These are phyloP conservation scores for Monosporascus sp. DNA, from an alignment of 2,329 filamentous ascomycete genomes.

Conservation along the genomic window DNA sequence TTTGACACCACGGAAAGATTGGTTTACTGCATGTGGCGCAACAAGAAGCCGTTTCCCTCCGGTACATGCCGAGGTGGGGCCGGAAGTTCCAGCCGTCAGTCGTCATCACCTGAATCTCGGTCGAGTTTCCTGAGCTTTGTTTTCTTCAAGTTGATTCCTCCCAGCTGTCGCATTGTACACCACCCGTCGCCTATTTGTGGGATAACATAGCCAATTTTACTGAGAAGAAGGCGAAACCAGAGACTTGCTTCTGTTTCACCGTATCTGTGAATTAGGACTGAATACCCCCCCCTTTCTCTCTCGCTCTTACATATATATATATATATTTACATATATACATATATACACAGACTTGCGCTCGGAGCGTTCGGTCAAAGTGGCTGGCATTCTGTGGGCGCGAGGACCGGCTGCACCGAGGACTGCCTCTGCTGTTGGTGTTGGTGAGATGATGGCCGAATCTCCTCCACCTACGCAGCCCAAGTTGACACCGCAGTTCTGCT, in stretches of 20 bases:
- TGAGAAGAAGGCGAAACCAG: not conserved
- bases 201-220: not conserved
- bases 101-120: not conserved
- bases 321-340: slow-evolving; percentile 1
- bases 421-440: slow-evolving; percentile 25
- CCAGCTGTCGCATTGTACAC: too few relatives aligned
- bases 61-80: not conserved
- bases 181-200: too few relatives aligned
- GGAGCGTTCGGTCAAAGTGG: slow-evolving; percentile 36
- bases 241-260: not conserved
- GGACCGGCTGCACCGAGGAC: slow-evolving; percentile 33
- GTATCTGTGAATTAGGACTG: too few relatives aligned
- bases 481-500: slow-evolving; percentile 73
- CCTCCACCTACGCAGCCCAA: slow-evolving; percentile 33
- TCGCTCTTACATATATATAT: not conserved
- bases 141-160: too few relatives aligned
- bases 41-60: too few relatives aligned
- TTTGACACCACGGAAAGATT: not conserved
- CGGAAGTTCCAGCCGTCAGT: not conserved
- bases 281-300: not conserved
- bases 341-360: slow-evolving; percentile 1
- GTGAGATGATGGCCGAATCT: slow-evolving; percentile 41
- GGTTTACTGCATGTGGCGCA: too few relatives aligned
- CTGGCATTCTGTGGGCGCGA: slow-evolving; percentile 44
- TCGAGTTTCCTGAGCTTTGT: not conserved